Conservation (phyloP, 352 stramenopile genomes). For the Phytophthora agathidicida region DNA sequence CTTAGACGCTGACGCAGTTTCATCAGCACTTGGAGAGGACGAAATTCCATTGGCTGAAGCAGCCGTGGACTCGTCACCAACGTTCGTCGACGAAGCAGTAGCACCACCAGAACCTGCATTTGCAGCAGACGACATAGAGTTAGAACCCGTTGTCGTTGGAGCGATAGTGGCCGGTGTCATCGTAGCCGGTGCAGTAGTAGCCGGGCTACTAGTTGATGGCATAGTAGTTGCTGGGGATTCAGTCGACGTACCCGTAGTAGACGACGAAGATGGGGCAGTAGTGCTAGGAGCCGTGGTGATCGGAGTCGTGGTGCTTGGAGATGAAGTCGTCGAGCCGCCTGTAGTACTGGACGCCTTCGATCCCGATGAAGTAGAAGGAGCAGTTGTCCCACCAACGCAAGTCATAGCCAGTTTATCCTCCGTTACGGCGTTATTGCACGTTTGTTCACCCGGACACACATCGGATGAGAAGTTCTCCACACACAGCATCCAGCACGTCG, state of each 20-base stretch:
- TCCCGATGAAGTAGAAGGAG: conserved; percentile 21
- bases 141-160: conserved; percentile 20
- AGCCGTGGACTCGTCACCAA: conserved; percentile 23
- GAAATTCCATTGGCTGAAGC: conserved; percentile 12
- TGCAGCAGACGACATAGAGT: conserved; percentile 31
- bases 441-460: conserved; percentile 50
- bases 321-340: conserved; percentile 5
- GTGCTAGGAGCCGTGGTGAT: conserved; percentile 10
- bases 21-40: conserved; percentile 13
- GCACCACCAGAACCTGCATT: conserved; percentile 42
- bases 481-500: conserved; percentile 67
- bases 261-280: neutral
- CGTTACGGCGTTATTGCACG: conserved; percentile 46
- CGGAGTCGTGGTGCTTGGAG: conserved; percentile 2
- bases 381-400: conserved; percentile 34
- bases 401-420: conserved; percentile 53
- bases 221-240: conserved; percentile 4
- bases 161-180: conserved; percentile 2
- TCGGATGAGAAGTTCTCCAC: conserved; percentile 51
- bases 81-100: conserved; percentile 19
- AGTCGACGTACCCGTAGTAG: conserved; percentile 11
- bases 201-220: neutral
- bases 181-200: conserved; percentile 5
- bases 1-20: conserved; percentile 11
- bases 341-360: conserved; percentile 1